phyloP scores from a whole-genome alignment of 2,329 filamentous ascomycete genomes.

The Trichophyton rubrum region DNA sequence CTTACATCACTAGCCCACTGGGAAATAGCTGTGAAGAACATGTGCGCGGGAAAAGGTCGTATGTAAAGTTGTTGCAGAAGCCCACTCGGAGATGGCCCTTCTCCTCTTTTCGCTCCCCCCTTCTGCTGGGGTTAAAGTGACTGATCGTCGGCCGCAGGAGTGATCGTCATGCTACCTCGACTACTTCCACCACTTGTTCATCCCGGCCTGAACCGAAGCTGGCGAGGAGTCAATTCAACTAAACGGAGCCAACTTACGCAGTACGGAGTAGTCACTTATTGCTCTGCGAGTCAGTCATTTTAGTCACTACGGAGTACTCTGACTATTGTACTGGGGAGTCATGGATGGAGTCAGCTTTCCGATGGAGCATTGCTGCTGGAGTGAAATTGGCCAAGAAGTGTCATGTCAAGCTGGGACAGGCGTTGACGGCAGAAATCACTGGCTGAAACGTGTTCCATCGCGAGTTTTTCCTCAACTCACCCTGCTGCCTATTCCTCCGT shows the following conservation, averaged over 20 bases:
- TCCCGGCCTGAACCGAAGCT: neutral
- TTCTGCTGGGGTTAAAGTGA: neutral
- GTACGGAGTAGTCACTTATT: too few species aligned
- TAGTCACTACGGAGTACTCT: too few species aligned
- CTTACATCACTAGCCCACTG: too few species aligned
- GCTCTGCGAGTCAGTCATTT: too few species aligned
- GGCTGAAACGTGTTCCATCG: neutral
- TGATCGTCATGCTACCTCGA: neutral
- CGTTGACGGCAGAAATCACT: neutral
- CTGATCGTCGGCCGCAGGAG: neutral
- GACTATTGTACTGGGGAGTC: too few species aligned
- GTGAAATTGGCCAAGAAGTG: neutral
- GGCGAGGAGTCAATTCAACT: too few species aligned
- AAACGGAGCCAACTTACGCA: too few species aligned
- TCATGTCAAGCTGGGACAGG: neutral
- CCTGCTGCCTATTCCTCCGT: too few species aligned
- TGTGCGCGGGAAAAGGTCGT: neutral
- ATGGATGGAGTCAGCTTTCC: too few species aligned
- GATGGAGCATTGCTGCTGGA: too few species aligned
- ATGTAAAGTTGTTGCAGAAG: neutral
- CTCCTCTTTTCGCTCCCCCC: neutral
- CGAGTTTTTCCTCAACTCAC: too few species aligned
- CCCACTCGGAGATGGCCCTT: neutral
- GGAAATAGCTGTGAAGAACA: neutral
- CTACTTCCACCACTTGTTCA: neutral